phyloP scores from a whole-genome alignment of 176 grass and related monocot species.

The Juncus inflexus region DNA sequence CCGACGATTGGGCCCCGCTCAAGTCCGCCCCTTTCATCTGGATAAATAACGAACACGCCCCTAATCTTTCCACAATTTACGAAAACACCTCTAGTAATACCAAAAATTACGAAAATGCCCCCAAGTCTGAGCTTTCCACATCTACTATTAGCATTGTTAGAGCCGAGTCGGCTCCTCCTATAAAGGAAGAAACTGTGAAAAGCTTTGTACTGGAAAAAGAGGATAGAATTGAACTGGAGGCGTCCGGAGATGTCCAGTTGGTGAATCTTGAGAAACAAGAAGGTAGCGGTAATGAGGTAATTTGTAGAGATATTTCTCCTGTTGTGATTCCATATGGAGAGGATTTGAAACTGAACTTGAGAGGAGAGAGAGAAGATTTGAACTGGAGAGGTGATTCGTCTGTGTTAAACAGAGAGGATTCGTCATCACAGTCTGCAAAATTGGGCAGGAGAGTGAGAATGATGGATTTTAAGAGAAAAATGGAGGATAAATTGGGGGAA shows the following conservation, averaged over 20 bases:
- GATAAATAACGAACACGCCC: slow-evolving; percentile 51
- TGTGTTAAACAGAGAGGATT: slow-evolving; percentile 28
- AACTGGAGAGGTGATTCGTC: slow-evolving; percentile 13
- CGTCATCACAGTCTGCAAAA: slow-evolving; percentile 29
- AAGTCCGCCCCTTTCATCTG: slow-evolving; percentile 74
- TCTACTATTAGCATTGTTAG: slow-evolving; percentile 27
- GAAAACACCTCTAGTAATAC: slow-evolving; percentile 57
- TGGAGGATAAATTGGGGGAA: slow-evolving; percentile 92
- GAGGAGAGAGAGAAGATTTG: slow-evolving; percentile 6
- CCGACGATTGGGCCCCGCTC: slow-evolving; percentile 76
- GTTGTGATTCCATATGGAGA: slow-evolving; percentile 16
- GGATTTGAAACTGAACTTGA: slow-evolving; percentile 6
- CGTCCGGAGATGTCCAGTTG: slow-evolving; percentile 36
- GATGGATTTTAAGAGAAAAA: slow-evolving; percentile 75
- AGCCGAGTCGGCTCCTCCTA: background rate
- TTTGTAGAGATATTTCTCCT: slow-evolving; percentile 29
- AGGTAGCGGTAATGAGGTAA: slow-evolving; percentile 12
- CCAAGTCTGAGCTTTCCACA: slow-evolving; percentile 3
- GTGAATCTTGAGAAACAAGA: slow-evolving; percentile 31
- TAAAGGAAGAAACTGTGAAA: slow-evolving; percentile 39
- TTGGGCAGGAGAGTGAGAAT: slow-evolving; percentile 49
- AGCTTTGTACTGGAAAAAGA: slow-evolving; percentile 31
- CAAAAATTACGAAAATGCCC: slow-evolving; percentile 39
- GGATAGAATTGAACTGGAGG: slow-evolving; percentile 11
- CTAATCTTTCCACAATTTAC: slow-evolving; percentile 53